phyloP scores from a whole-genome alignment of 352 stramenopile species.

The Phytopythium helicoides region DNA sequence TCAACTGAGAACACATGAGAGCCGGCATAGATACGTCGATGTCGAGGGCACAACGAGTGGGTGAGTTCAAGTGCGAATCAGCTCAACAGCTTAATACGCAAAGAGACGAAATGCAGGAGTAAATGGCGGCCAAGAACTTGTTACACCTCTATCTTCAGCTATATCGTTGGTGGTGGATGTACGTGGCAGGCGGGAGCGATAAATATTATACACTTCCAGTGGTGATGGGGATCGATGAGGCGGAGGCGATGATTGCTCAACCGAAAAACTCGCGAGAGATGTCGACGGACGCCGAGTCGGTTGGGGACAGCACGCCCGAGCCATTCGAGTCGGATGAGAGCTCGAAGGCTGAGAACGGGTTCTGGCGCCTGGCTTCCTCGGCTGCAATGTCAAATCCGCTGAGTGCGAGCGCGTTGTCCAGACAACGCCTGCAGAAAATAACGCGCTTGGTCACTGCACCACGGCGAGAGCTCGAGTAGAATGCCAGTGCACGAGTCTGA shows the following conservation, averaged over 20 bases:
- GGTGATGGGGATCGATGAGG: too few species aligned
- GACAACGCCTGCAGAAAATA: constrained; percentile 22
- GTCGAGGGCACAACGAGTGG: too few species aligned
- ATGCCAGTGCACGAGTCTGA: constrained; percentile 20
- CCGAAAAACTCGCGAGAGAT: constrained; percentile 35
- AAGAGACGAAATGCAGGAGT: too few species aligned
- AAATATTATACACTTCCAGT: constrained; percentile 2
- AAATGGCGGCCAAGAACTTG: too few species aligned
- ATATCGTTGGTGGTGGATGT: too few species aligned
- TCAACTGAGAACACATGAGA: too few species aligned
- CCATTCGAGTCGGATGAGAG: constrained; percentile 19
- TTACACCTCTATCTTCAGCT: too few species aligned
- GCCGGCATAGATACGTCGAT: too few species aligned
- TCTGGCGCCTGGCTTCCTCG: constrained; percentile 23
- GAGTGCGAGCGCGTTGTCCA: constrained; percentile 13
- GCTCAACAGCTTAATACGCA: too few species aligned
- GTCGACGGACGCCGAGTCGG: constrained; percentile 28
- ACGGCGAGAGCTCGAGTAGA: constrained; percentile 14
- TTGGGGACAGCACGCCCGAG: constrained; percentile 22
- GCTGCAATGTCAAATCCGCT: constrained; percentile 24
- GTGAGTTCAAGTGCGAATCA: too few species aligned
- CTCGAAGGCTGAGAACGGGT: constrained; percentile 30
- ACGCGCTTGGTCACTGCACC: constrained; percentile 19
- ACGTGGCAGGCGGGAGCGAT: not conserved
- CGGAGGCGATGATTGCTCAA: constrained; percentile 2